Evolutionary conservation across 2,329 filamentous ascomycete genomes (phyloP).

Genomic region (Exserohilum turcica): DNA sequence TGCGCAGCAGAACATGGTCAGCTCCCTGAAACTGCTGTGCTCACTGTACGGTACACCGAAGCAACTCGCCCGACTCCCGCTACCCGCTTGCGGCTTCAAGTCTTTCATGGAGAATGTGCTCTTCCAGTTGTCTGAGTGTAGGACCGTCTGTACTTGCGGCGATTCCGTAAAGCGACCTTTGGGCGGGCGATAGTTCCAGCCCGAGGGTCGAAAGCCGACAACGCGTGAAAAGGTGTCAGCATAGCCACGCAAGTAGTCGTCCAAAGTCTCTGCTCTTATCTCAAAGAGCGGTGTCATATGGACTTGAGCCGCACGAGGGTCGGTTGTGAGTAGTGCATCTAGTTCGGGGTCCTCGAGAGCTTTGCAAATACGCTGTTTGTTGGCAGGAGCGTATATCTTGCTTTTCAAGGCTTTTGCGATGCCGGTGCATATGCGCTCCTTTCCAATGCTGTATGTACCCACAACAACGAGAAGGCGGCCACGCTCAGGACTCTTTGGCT

Average conservation of each 20-base stretch:
- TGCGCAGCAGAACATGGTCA: slow-evolving; percentile 90
- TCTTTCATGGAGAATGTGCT: slow-evolving; percentile 73
- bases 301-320: slow-evolving; percentile 86
- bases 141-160: slow-evolving; percentile 66
- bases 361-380: slow-evolving; percentile 82
- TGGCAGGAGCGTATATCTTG: slow-evolving; percentile 85
- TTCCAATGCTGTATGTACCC: slow-evolving; percentile 96
- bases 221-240: slow-evolving; percentile 82
- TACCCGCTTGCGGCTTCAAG: slow-evolving; percentile 80
- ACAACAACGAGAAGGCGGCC: slow-evolving; percentile 87
- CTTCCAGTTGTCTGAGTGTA: slow-evolving; percentile 75
- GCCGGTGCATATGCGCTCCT: slow-evolving; percentile 91
- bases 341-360: slow-evolving; percentile 88
- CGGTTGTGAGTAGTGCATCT: slow-evolving; percentile 72
- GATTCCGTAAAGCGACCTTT: slow-evolving; percentile 66
- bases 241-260: slow-evolving; percentile 83
- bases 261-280: slow-evolving; percentile 86
- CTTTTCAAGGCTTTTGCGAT: slow-evolving; percentile 84
- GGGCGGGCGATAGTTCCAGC: slow-evolving; percentile 88
- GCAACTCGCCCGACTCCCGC: slow-evolving; percentile 79
- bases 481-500: slow-evolving; percentile 42
- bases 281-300: slow-evolving; percentile 98
- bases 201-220: slow-evolving; percentile 88
- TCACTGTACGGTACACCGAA: slow-evolving; percentile 96
- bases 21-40: slow-evolving; percentile 91